Evolutionary conservation across 1,139 yeast species (phyloP), one percentile per base, ranked within the genome.

Genomic region (Hanseniaspora gamundiae): DNA sequence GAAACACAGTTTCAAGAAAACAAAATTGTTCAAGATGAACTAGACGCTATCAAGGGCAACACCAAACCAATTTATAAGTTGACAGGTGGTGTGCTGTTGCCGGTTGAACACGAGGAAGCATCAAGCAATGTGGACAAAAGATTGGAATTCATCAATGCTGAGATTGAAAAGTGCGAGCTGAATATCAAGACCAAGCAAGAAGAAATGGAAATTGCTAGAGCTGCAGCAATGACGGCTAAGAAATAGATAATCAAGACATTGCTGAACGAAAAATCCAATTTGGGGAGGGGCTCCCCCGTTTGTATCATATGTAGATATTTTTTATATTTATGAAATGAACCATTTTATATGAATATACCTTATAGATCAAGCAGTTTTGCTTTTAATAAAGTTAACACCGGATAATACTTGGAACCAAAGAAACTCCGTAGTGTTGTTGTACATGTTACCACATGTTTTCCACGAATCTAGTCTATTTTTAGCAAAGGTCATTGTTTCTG

Each of bases 1-100:
- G 93, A 82, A 57, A 80, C 91, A 1, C 93, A 82, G 59, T 73
- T 61, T 53, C 97, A 91, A 62, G 98, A 91, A 62, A 88, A 88
- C 64, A 80, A 80, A 58, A 87, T 91, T 43, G 98, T 91, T n/a
- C 70, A 79, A 54, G 78, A 76, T 35, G 97, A 91, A 62, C 83
- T 91, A 56, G 74, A 70, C 19, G 62, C 65, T 43, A 65, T 87
- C 50, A 69, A 75, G 51, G 76, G 71, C 41, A 43, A 43, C 28
- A 27, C 40, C 21, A 72, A 93, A 16, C 83, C 82, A 54, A 80
- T 91, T 33, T 91, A 76, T 66, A 91, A 91, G 62, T 71, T 88
- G 51, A 83, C 91, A 19, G 98, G 98, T 1, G 95, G 95, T 10
- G 87, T 88, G 7, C 70, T 91, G 49, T 70, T 91, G 49, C 96